Conservation (phyloP, 1,284 basidiomycete species). For the Gomphus bonarii region DNA sequence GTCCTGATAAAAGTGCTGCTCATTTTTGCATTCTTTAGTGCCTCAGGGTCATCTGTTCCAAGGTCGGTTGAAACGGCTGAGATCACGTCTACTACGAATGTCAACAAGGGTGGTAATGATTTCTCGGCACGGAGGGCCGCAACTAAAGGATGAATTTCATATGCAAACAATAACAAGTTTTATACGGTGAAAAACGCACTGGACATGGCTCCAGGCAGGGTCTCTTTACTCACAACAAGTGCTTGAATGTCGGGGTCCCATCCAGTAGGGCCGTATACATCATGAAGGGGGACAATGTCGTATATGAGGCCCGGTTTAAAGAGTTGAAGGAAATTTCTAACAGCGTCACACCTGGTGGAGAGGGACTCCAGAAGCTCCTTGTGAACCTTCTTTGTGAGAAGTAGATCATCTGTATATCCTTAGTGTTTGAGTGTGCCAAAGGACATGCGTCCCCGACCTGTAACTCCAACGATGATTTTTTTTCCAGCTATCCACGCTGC, state of each 20-base stretch:
- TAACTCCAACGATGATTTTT: conserved; percentile 86
- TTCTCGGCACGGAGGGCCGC: conserved; percentile 45
- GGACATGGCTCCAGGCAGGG: conserved; percentile 59
- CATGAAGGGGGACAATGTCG: conserved; percentile 62
- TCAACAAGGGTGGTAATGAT: conserved; percentile 47
- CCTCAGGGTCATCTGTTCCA: conserved; percentile 51
- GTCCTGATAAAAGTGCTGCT: conserved; percentile 83
- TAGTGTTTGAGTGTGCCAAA: conserved; percentile 10
- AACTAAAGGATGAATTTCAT: conserved; percentile 32
- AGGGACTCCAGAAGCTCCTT: conserved; percentile 64
- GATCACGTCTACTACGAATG: conserved; percentile 83
- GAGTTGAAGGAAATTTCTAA: conserved; percentile 53
- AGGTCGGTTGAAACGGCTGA: conserved; percentile 47
- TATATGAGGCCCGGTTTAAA: conserved; percentile 56
- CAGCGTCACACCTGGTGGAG: conserved; percentile 38
- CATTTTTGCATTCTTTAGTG: conserved; percentile 72
- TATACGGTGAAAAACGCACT: conserved; percentile 34
- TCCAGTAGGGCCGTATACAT: conserved; percentile 84
- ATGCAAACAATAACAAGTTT: background rate
- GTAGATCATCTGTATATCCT: conserved; percentile 44
- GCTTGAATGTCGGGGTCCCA: conserved; percentile 79
- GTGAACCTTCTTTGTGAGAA: conserved; percentile 71
- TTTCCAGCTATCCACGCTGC: conserved; percentile 68
- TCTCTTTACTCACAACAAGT: conserved; percentile 82
- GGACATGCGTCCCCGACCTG: conserved; percentile 35